Percentiles rank a stretch among this genome's conserved stretches.
Evolutionary conservation across 768 basidiomycete genomes (phyloP).

Genomic region (Lactifluus volemus): DNA sequence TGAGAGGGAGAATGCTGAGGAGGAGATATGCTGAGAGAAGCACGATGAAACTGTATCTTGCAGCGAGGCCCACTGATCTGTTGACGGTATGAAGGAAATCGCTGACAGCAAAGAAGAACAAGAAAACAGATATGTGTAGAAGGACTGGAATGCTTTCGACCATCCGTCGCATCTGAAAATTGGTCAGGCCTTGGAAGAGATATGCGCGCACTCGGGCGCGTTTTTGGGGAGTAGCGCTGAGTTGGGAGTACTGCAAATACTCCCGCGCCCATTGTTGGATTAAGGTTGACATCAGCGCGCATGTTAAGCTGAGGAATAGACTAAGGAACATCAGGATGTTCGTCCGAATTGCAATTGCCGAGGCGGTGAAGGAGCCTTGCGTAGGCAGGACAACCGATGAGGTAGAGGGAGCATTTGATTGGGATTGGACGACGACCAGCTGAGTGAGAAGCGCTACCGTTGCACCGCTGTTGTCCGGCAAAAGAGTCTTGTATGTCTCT

Average conservation of each 20-base stretch:
- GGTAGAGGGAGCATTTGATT: not conserved
- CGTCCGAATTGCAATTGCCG: not conserved
- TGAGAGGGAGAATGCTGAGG: constrained; percentile 1
- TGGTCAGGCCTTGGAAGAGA: constrained; percentile 2
- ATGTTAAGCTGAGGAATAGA: constrained; percentile 3
- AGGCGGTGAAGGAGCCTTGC: not conserved
- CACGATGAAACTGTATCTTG: not conserved
- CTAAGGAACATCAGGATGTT: constrained; percentile 12
- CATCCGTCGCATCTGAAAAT: constrained; percentile 1
- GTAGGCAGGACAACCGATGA: not conserved
- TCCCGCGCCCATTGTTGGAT: constrained; percentile 12
- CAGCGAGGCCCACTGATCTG: not conserved
- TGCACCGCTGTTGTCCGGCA: constrained; percentile 4
- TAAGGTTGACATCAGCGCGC: constrained; percentile 7
- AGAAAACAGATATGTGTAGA: constrained; percentile 5
- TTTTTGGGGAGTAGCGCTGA: not conserved
- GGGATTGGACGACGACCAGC: not conserved
- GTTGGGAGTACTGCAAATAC: not conserved
- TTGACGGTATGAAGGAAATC: constrained; percentile 4
- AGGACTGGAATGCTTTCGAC: constrained; percentile 5
- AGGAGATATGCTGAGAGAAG: not conserved
- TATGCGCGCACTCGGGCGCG: constrained; percentile 8
- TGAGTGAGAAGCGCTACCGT: constrained; percentile 6
- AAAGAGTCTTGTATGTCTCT: constrained; percentile 15
- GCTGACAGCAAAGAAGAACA: constrained; percentile 6